phyloP scores from a whole-genome alignment of 2,329 filamentous ascomycete species.

The Paraphoma sp. region DNA sequence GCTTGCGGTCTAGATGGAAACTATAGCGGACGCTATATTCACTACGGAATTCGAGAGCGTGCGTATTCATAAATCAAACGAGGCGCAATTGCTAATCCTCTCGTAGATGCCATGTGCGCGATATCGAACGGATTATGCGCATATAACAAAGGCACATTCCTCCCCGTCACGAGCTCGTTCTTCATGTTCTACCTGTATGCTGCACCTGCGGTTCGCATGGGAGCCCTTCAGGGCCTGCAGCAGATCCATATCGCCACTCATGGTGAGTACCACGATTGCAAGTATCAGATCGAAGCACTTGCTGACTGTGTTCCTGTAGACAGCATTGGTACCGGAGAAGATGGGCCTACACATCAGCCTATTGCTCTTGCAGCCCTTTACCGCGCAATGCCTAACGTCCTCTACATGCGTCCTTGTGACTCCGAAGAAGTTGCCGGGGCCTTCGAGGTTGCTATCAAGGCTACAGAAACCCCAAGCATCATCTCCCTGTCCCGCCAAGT shows the following conservation, averaged over 20 bases:
- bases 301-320: constrained; percentile 38
- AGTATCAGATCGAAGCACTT: no score
- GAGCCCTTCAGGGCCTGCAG: constrained; percentile 62
- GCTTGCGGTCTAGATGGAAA: constrained; percentile 60
- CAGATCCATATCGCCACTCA: constrained; percentile 68
- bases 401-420: constrained; percentile 66
- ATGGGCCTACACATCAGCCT: constrained; percentile 69
- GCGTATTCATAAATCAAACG: constrained; percentile 58
- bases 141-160: constrained; percentile 51
- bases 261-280: neutral
- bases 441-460: constrained; percentile 56
- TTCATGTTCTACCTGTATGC: constrained; percentile 62
- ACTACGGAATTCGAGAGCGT: constrained; percentile 51
- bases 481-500: constrained; percentile 43
- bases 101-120: constrained; percentile 37
- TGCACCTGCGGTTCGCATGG: constrained; percentile 66
- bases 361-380: constrained; percentile 64
- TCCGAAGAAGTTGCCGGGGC: constrained; percentile 64
- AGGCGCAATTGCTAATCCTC: no score
- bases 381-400: constrained; percentile 67
- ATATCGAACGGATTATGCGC: constrained; percentile 64
- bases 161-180: constrained; percentile 65
- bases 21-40: constrained; percentile 61
- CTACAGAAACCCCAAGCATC: no score
- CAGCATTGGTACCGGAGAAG: constrained; percentile 58